Conservation (phyloP, 257 asterid genomes). For the Thymus quinquecostatus region DNA sequence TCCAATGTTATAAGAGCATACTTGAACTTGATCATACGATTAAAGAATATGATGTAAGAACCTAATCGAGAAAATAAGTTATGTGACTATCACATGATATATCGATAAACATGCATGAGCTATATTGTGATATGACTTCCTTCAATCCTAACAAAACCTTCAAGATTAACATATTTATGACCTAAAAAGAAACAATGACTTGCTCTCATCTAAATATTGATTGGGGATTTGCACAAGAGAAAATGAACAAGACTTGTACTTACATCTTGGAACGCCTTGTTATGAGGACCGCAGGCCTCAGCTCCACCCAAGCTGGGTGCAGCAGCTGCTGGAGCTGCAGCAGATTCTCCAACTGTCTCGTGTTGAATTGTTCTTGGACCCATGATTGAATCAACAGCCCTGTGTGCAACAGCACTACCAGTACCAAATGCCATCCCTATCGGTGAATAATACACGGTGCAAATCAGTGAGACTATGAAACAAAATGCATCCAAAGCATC, state of each 20-base stretch:
- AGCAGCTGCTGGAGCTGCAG: constrained; percentile 48
- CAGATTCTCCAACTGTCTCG: constrained; percentile 66
- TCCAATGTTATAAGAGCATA: neutral
- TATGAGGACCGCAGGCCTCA: constrained; percentile 65
- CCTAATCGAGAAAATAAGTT: neutral
- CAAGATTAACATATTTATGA: neutral
- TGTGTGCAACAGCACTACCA: constrained; percentile 91
- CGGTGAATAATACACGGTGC: neutral
- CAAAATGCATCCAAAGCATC: neutral
- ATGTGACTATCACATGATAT: neutral
- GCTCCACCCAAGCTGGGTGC: constrained; percentile 52
- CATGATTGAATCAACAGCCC: constrained; percentile 85
- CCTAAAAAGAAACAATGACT: neutral
- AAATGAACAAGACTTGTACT: constrained; percentile 27
- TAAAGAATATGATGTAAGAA: neutral
- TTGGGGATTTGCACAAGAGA: neutral
- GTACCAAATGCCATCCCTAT: constrained; percentile 88
- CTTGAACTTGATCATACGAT: too few species aligned
- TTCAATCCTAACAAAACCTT: neutral
- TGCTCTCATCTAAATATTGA: neutral
- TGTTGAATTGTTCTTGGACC: constrained; percentile 91
- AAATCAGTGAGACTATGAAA: neutral
- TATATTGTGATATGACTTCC: neutral
- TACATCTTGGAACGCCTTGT: constrained; percentile 92
- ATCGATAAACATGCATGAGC: neutral